Conservation (phyloP, 495 filamentous ascomycete species). For the Daldinia decipiens region DNA sequence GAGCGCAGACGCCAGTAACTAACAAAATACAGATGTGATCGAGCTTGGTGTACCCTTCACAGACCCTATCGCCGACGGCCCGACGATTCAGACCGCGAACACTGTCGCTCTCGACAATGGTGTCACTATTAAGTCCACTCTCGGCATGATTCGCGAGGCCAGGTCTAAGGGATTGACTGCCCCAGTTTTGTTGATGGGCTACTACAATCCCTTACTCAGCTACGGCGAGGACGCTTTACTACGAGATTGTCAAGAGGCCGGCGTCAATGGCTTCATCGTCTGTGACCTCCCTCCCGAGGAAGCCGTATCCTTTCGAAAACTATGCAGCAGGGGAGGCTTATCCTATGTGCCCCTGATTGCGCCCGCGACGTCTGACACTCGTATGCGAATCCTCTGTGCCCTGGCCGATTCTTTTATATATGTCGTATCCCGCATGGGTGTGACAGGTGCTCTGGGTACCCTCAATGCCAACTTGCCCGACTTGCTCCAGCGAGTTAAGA, state of each 20-base stretch:
- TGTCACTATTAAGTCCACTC: conserved; percentile 77
- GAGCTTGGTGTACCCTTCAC: conserved; percentile 95
- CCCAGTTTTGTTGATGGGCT: conserved; percentile 95
- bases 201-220: conserved; percentile 94
- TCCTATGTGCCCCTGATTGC: conserved; percentile 97
- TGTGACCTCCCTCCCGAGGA: conserved; percentile 98
- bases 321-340: conserved; percentile 80
- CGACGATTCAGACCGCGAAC: conserved; percentile 92
- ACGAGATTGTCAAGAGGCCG: conserved; percentile 82
- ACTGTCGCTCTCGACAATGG: conserved; percentile 88
- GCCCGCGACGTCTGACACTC: conserved; percentile 87
- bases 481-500: conserved; percentile 85
- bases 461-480: conserved; percentile 82
- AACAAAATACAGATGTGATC: conserved; percentile 69
- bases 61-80: conserved; percentile 95
- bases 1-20: neutral
- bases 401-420: conserved; percentile 99
- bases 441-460: conserved; percentile 87
- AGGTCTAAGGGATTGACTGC: conserved; percentile 77
- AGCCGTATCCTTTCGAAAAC: conserved; percentile 87
- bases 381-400: conserved; percentile 94
- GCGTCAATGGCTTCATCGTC: conserved; percentile 97
- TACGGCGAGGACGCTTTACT: conserved; percentile 94
- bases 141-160: conserved; percentile 82
- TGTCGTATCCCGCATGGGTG: conserved; percentile 96